Evolutionary conservation across 805 yeast genomes (phyloP).

Genomic region (Hanseniaspora guilliermondii): DNA sequence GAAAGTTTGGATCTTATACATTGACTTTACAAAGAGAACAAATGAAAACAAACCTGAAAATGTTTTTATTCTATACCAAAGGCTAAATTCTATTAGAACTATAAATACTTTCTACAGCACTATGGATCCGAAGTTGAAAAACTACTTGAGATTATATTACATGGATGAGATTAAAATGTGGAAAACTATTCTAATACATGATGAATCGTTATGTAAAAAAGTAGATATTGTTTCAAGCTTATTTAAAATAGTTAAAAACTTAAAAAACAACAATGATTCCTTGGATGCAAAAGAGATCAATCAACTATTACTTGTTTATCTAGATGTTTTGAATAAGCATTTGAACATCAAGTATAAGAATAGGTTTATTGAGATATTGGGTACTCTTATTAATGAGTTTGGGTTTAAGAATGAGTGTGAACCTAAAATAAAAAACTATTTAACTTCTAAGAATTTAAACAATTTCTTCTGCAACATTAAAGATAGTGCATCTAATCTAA

Average conservation of each 20-base stretch:
- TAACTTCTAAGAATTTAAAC: neutral
- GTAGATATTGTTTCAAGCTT: neutral
- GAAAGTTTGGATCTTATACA: constrained; percentile 4
- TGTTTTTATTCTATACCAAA: neutral
- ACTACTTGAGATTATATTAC: neutral
- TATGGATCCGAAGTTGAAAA: neutral
- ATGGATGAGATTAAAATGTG: neutral
- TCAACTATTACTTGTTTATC: neutral
- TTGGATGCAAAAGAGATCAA: neutral
- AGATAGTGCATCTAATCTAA: neutral
- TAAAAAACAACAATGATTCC: neutral
- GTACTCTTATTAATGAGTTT: neutral
- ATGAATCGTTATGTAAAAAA: neutral
- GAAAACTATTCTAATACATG: neutral
- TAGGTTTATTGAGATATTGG: neutral
- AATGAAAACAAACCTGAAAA: neutral
- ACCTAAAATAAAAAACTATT: neutral
- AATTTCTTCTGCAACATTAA: neutral
- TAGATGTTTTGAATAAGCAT: neutral
- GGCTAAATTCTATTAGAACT: neutral
- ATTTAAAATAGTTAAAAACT: neutral
- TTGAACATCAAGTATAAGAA: neutral
- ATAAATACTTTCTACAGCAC: neutral
- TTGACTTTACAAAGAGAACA: neutral
- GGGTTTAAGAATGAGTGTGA: neutral